Percentiles rank a stretch among this genome's conserved stretches.
These are phyloP conservation scores for Chaetomiaceae sp. DNA, from an alignment of 2,329 filamentous ascomycete genomes.

Conservation along the genomic window DNA sequence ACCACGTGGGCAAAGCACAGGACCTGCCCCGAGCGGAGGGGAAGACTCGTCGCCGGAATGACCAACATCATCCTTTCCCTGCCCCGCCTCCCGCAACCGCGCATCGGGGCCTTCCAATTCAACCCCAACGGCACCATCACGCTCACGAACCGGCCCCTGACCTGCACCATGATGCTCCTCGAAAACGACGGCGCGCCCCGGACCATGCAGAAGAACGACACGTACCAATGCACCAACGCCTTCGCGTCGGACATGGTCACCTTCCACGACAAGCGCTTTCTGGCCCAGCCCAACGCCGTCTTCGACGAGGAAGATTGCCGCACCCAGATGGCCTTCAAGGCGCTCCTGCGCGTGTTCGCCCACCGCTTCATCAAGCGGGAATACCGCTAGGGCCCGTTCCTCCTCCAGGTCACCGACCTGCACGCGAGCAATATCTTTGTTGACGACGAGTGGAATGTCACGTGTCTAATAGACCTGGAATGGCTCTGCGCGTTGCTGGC, in stretches of 20 bases:
- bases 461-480: conserved; percentile 1
- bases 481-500: background rate
- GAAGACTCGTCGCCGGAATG: conserved; percentile 31
- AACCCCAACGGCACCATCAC: conserved; percentile 30
- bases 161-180: conserved; percentile 27
- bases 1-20: conserved; percentile 23
- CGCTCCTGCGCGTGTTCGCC: background rate
- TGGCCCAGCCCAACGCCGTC: background rate
- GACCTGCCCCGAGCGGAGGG: conserved; percentile 19
- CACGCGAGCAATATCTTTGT: conserved; percentile 1
- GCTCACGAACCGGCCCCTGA: conserved; percentile 35
- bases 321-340: background rate
- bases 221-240: conserved; percentile 29
- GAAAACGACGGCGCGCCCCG: conserved; percentile 33
- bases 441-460: conserved; percentile 1
- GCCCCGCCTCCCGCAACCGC: conserved; percentile 27
- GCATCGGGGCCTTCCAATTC: conserved; percentile 26
- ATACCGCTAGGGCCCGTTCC: background rate
- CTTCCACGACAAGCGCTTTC: conserved; percentile 21
- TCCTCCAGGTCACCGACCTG: background rate
- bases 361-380: background rate
- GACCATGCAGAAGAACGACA: conserved; percentile 29
- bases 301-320: background rate
- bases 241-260: conserved; percentile 27
- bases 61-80: conserved; percentile 30